Base-by-base conservation (phyloP, 1,139 yeast genomes). In the Suhomyces anneliseae region DNA sequence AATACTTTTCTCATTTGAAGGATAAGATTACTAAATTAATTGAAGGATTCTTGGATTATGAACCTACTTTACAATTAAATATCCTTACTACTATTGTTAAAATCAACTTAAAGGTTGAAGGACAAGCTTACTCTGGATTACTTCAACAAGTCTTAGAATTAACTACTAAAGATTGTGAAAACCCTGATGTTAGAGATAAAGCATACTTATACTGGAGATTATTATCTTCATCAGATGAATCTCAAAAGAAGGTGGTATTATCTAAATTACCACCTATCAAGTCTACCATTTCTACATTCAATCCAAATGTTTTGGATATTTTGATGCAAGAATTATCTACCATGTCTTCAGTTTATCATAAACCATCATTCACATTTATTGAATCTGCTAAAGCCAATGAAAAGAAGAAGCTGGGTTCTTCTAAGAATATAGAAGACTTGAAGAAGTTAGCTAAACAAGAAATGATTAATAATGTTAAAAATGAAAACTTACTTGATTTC, bases 141-240 rank as follows among this genome's bases (percentile, higher is more conserved):
- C 77, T 93, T 54, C 96, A 92, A 64, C 76, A 75, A 41, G 78
- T 89, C 4, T 75, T 93, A 54, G 90, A 87, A 56, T 72, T 82
- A 47, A 90, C 96, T 10, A 90, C 97, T 1, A 82, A 83, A 48
- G 82, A 84, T 49, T 80, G 90, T 49, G 95, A 90, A 57, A 90
- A 90, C 64, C 87, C 96, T 2, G 99, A 93, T 65, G 88, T 93
- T 36, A 81, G 98, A 60, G 99, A 93, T 67, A 83, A 93, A 68
- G 97, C 97, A 0, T 93, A 85, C 67, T 80, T 93, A 44, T 93
- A 90, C 68, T 93, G 98, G 98, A 83, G 99, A 62, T 74, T 95
- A 49, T 74, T 93, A 49, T 89, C 97, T 0, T 60, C 70, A 1
- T 66, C 79, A 7, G 59, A 65, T 4, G 75, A 69, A 6, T 60